phyloP scores from a whole-genome alignment of 176 grass and related monocot species.

The Panicum miliaceum region DNA sequence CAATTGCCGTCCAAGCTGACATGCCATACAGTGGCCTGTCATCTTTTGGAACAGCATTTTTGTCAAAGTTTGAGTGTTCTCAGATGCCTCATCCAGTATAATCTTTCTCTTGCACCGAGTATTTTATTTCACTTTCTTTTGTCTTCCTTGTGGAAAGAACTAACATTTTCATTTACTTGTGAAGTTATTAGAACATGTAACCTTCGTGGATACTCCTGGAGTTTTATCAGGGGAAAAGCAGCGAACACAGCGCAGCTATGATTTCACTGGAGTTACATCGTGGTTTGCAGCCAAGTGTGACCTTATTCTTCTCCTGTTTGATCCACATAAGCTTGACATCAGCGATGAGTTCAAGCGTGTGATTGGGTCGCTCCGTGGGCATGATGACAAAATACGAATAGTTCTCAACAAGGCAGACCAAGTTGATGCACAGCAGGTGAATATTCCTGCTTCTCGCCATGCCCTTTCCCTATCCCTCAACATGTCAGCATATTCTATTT shows the following conservation, averaged over 20 bases:
- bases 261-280: slow-evolving; percentile 79
- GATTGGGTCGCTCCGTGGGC: slow-evolving; percentile 63
- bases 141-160: background rate
- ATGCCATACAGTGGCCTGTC: slow-evolving; percentile 86
- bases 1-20: slow-evolving; percentile 80
- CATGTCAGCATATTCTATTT: slow-evolving; percentile 32
- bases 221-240: slow-evolving; percentile 80
- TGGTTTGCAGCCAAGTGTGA: slow-evolving; percentile 82
- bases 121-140: background rate
- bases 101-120: background rate
- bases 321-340: slow-evolving; percentile 78
- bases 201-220: slow-evolving; percentile 90
- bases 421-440: slow-evolving; percentile 80
- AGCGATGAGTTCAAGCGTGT: slow-evolving; percentile 84
- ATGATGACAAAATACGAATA: slow-evolving; percentile 80
- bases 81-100: slow-evolving; percentile 89
- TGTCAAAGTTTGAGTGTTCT: slow-evolving; percentile 89
- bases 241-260: slow-evolving; percentile 70
- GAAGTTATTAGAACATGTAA: slow-evolving; percentile 79
- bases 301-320: slow-evolving; percentile 76
- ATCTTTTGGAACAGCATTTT: slow-evolving; percentile 74
- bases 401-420: slow-evolving; percentile 85
- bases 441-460: background rate
- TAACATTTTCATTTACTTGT: background rate
- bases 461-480: slow-evolving; percentile 23